phyloP scores from a whole-genome alignment of 169 alveolate genomes.

The Eimeria maxima region DNA sequence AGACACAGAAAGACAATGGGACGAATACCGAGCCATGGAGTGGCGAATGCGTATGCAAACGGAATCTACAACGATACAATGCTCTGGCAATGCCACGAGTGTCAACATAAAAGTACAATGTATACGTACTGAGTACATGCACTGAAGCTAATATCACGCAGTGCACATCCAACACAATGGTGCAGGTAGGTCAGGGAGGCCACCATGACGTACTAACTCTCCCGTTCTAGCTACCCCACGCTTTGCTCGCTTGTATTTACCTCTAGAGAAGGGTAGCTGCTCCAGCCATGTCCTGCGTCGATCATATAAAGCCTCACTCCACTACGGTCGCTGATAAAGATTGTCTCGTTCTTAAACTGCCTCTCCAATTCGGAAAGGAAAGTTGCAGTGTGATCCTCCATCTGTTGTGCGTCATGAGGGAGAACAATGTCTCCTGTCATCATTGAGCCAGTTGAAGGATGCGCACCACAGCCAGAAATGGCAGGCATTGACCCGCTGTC shows the following conservation, averaged over 20 bases:
- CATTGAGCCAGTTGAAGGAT: background rate
- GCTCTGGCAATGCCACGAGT: background rate
- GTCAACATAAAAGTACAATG: background rate
- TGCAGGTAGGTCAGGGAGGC: background rate
- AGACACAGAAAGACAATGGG: background rate
- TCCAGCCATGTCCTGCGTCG: slow-evolving; percentile 66
- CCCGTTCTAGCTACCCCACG: background rate
- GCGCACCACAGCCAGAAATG: background rate
- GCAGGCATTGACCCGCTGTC: background rate
- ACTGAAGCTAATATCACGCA: background rate
- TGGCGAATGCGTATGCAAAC: background rate
- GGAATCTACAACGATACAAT: background rate
- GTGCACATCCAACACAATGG: background rate
- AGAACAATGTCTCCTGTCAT: background rate
- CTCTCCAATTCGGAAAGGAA: background rate
- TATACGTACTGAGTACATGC: background rate
- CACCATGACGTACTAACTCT: no score
- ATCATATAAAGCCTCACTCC: slow-evolving; percentile 48
- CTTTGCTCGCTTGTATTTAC: background rate
- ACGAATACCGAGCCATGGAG: no score
- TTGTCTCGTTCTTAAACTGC: background rate
- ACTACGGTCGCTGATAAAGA: background rate
- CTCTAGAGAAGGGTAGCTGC: slow-evolving; percentile 15
- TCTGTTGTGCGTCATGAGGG: background rate
- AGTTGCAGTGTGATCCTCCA: background rate